phyloP scores from a whole-genome alignment of 208 protist genomes.

The Trypanosoma mega region DNA sequence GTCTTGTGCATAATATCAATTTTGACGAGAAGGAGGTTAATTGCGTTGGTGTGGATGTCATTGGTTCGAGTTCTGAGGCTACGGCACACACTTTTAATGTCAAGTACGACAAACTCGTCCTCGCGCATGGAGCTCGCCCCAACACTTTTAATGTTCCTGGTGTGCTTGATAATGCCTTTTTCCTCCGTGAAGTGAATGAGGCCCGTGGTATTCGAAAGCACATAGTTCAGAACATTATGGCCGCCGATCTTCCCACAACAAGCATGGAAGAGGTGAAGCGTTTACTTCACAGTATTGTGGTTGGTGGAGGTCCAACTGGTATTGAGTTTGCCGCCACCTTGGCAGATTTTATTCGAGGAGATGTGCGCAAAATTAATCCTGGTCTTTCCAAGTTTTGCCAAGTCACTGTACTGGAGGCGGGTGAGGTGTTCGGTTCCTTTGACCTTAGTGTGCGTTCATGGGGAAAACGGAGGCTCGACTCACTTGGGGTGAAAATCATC shows the following conservation, averaged over 20 bases:
- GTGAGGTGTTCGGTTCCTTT: conserved; percentile 87
- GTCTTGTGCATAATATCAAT: conserved; percentile 78
- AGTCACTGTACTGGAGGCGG: conserved; percentile 88
- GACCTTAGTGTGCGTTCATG: conserved; percentile 79
- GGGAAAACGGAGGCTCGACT: conserved; percentile 61
- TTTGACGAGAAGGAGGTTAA: conserved; percentile 70
- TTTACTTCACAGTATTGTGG: conserved; percentile 88
- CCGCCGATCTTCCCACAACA: conserved; percentile 82
- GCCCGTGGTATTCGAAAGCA: conserved; percentile 86
- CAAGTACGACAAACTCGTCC: conserved; percentile 91
- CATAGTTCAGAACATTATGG: conserved; percentile 93
- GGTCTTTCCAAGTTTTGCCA: conserved; percentile 68
- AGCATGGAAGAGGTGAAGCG: conserved; percentile 68
- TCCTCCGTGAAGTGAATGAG: conserved; percentile 89
- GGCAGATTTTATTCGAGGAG: conserved; percentile 88
- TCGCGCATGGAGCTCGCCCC: conserved; percentile 84
- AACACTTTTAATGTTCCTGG: conserved; percentile 94
- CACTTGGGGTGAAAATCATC: conserved; percentile 63
- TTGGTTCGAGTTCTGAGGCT: conserved; percentile 59
- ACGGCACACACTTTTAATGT: conserved; percentile 79
- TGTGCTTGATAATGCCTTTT: conserved; percentile 86
- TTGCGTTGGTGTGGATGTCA: conserved; percentile 73
- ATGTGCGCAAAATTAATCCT: conserved; percentile 74
- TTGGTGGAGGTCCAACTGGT: conserved; percentile 89
- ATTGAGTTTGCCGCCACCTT: conserved; percentile 89